Percentiles rank a stretch among this genome's conserved stretches.
Evolutionary conservation across 2,329 filamentous ascomycete genomes (phyloP).

Genomic region (Claviceps sp.): DNA sequence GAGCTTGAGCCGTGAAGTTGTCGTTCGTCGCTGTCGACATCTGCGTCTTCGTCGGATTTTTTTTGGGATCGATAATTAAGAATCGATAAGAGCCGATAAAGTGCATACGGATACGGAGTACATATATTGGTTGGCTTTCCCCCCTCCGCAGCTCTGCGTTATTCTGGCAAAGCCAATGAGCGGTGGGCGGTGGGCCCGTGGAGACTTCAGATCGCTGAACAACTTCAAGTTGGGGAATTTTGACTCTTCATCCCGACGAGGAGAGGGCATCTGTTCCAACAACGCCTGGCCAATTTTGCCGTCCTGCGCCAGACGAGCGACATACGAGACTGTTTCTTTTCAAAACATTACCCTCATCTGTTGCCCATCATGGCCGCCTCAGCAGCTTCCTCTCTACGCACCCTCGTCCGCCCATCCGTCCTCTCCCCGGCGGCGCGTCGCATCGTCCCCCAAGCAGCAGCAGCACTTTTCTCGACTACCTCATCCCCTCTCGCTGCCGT

Average conservation of each 20-base stretch:
- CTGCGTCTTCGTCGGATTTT: not conserved
- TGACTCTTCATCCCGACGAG: not conserved
- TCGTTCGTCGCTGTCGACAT: no score
- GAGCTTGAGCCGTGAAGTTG: no score
- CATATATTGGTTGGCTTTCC: no score
- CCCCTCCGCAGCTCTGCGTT: not conserved
- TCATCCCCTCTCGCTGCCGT: slow-evolving; percentile 7
- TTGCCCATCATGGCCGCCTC: slow-evolving; percentile 4
- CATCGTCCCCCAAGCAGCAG: slow-evolving; percentile 10
- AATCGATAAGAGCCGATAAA: not conserved
- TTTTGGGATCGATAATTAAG: not conserved
- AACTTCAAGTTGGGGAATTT: no score
- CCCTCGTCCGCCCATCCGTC: slow-evolving; percentile 24
- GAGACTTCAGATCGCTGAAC: no score
- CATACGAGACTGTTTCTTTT: not conserved
- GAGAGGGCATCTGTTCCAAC: not conserved
- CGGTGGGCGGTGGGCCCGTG: slow-evolving; percentile 2
- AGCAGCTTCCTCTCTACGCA: slow-evolving; percentile 23
- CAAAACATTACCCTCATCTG: not conserved
- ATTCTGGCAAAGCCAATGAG: not conserved
- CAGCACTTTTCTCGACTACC: slow-evolving; percentile 29
- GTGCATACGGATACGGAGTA: not conserved
- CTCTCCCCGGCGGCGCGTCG: slow-evolving; percentile 19
- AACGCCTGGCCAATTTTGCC: no score
- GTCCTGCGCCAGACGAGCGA: no score